Evolutionary conservation across 208 protist species (phyloP), one percentile per base, ranked within the genome.

Genomic region (Acanthamoeba healyi): DNA sequence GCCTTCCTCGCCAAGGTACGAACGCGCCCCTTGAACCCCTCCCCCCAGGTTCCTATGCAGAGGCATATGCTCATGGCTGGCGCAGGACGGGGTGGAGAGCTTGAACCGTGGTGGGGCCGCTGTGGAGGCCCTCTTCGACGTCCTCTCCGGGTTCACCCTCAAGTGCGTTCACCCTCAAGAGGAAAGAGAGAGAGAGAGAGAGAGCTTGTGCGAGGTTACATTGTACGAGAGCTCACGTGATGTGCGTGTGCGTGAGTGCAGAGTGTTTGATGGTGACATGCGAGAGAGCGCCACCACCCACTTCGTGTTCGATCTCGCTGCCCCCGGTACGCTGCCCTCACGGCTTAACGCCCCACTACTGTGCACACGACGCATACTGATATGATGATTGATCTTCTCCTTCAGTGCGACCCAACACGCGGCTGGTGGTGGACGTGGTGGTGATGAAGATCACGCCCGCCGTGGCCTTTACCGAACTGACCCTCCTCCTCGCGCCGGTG

Each of bases 281-380:
- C 74, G 74, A 2, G 74, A 84, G 74, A 84, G 74, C 74, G 74
- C 74, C 74, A 84, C 74, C 42, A 84, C 74, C 74, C 74, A 84
- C 44, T 84, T 84, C 42, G 74, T 84, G n/a, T 84, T 84, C 14
- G 74, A 84, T 36, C 74, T 84, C 6, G 38, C 74, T 38, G 26
- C 24, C 29, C 74, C 74, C 3, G 46, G 74, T 84, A 56, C 17
- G 12, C 15, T 14, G 5, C 70, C 10, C 38, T 12, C 70, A 22
- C 29, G 4, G 2, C 36, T 61, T 26, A 61, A 7, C 5, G 61
- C 10, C 19, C 3, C 61, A 32, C 29, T 26, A 67, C 5, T 67
- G 61, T 3, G 17, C 61, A 49, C 44, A 49, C 44, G 44, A 77
- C 29, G 15, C 19, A 79, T 36, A 12, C 38, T 56, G 0, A 56